A percentile compares a stretch with the other conserved stretches of the same genome.
These are phyloP conservation scores for Xerocomellus dryophilus DNA, from an alignment of 768 basidiomycete genomes.

Conservation along the genomic window DNA sequence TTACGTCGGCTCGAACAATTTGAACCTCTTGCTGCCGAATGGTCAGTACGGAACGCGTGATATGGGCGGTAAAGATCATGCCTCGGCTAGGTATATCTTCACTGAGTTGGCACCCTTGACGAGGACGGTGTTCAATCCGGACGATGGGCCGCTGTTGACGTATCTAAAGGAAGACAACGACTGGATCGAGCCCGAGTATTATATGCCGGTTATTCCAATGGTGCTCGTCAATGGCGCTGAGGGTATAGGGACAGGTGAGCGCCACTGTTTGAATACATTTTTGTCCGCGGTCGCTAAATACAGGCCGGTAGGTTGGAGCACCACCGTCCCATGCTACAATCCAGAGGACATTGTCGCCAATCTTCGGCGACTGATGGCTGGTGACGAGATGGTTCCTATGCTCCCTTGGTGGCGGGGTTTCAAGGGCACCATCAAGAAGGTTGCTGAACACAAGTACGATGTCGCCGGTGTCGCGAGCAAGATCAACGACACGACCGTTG, in stretches of 20 bases:
- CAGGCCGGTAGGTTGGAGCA: conserved; percentile 79
- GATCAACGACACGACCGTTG: conserved; percentile 82
- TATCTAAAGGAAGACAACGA: conserved; percentile 84
- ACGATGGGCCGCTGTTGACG: conserved; percentile 83
- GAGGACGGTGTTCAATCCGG: conserved; percentile 72
- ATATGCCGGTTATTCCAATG: conserved; percentile 85
- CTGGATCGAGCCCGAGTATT: conserved; percentile 90
- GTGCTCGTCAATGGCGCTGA: conserved; percentile 92
- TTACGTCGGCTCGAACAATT: conserved; percentile 93
- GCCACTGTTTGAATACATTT: not conserved
- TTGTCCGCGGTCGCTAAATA: not conserved
- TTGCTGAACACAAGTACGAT: conserved; percentile 82
- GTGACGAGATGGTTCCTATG: conserved; percentile 82
- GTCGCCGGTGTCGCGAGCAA: conserved; percentile 72
- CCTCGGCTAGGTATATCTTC: conserved; percentile 94
- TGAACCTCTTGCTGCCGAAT: conserved; percentile 81
- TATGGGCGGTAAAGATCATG: conserved; percentile 93
- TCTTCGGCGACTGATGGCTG: conserved; percentile 79
- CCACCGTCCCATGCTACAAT: conserved; percentile 87
- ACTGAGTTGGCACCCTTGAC: conserved; percentile 76
- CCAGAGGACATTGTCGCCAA: conserved; percentile 88
- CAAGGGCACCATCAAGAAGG: conserved; percentile 79
- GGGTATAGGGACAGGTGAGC: conserved; percentile 92
- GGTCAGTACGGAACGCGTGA: conserved; percentile 97
- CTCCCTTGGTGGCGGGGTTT: conserved; percentile 98